A percentile compares a stretch with the other conserved stretches of the same genome.
Conservation (phyloP, 306 rosid species). For the Ormosia semicastrata region DNA sequence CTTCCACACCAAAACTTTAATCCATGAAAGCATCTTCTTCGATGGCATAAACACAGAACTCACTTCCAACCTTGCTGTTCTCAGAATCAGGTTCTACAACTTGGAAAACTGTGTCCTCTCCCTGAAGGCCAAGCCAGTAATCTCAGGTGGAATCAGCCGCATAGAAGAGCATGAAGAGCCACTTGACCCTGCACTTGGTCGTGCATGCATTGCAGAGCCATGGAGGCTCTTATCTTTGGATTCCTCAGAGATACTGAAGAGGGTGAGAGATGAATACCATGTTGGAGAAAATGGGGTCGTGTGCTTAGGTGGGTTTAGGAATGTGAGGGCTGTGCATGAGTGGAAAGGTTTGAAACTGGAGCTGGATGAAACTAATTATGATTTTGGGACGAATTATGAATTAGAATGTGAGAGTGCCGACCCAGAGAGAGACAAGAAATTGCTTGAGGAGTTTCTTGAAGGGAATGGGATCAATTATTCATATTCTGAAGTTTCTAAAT, state of each 20-base stretch:
- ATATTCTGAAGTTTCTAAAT: conserved; percentile 43
- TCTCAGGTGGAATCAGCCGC: conserved; percentile 49
- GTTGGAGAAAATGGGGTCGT: conserved; percentile 31
- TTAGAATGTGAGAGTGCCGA: conserved; percentile 55
- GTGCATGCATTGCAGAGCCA: conserved; percentile 57
- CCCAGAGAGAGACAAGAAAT: conserved; percentile 42
- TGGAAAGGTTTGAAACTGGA: conserved; percentile 64
- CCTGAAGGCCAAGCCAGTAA: conserved; percentile 50
- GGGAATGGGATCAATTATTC: conserved; percentile 47
- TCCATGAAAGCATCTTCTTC: conserved; percentile 65
- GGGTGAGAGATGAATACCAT: conserved; percentile 38
- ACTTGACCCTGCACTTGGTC: conserved; percentile 44
- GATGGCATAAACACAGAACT: conserved; percentile 55
- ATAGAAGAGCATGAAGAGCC: conserved; percentile 56
- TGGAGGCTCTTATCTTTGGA: conserved; percentile 38
- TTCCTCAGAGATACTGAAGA: conserved; percentile 36
- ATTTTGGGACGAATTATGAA: conserved; percentile 64
- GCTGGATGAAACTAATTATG: conserved; percentile 53
- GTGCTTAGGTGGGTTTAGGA: conserved; percentile 66
- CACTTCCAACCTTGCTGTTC: conserved; percentile 55
- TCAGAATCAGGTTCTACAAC: conserved; percentile 56
- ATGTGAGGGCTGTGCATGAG: conserved; percentile 48
- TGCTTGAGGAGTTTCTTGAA: conserved; percentile 39
- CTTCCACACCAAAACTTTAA: conserved; percentile 45
- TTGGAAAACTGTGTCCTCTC: conserved; percentile 35